Conservation (phyloP, 2,329 filamentous ascomycete species). For the Aspergillus piperis region DNA sequence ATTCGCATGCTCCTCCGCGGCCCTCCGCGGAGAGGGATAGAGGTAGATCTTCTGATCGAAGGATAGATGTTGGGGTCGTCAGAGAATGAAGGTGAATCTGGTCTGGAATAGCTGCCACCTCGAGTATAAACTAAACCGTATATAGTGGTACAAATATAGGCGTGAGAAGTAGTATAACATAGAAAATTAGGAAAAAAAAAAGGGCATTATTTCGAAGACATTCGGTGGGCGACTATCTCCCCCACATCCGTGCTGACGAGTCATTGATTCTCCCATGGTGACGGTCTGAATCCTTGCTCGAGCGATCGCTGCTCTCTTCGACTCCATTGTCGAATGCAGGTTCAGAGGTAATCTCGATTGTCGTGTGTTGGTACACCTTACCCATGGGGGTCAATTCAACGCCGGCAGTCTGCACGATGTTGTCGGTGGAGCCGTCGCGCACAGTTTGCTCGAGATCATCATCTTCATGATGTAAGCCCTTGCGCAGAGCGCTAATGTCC, state of each 20-base stretch:
- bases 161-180: background rate
- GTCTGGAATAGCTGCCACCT: too few relatives aligned
- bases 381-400: slow-evolving; percentile 37
- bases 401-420: slow-evolving; percentile 39
- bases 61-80: too few relatives aligned
- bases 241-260: slow-evolving; percentile 25
- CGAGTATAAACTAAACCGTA: background rate
- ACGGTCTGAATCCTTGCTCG: slow-evolving; percentile 30
- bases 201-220: background rate
- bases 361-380: slow-evolving; percentile 48
- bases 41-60: background rate
- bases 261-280: slow-evolving; percentile 12
- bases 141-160: background rate
- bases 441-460: slow-evolving; percentile 30
- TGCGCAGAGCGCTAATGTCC: slow-evolving; percentile 26
- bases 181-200: background rate
- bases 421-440: slow-evolving; percentile 50
- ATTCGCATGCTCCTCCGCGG: too few relatives aligned
- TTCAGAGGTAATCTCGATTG: slow-evolving; percentile 45
- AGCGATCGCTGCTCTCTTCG: slow-evolving; percentile 25
- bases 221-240: slow-evolving; percentile 19
- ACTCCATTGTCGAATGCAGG: slow-evolving; percentile 31
- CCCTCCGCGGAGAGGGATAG: background rate
- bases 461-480: slow-evolving; percentile 17
- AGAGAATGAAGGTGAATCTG: too few relatives aligned